These are phyloP conservation scores for Leccinum obscurum DNA, from an alignment of 768 basidiomycete species.

Conservation along the genomic window DNA sequence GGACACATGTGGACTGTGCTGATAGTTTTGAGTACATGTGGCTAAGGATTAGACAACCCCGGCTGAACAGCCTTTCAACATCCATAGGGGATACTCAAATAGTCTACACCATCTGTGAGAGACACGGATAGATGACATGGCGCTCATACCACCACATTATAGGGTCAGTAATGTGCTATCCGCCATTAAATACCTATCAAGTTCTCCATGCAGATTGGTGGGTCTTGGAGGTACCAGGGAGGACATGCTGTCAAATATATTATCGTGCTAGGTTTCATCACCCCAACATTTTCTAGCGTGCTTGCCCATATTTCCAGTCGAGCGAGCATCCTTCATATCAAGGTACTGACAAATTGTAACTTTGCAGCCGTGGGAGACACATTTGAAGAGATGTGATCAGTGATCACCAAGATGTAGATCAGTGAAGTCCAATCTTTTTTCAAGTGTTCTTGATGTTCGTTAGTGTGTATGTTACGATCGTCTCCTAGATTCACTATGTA, in stretches of 20 bases:
- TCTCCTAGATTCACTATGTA: too few species aligned
- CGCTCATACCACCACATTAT: too few species aligned
- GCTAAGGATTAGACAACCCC: background rate
- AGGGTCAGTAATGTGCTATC: too few species aligned
- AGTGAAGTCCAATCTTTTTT: constrained; percentile 33
- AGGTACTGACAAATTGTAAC: background rate
- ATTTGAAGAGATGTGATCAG: background rate
- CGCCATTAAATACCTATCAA: too few species aligned
- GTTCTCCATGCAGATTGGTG: too few species aligned
- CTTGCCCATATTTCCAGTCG: background rate
- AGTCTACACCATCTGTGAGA: too few species aligned
- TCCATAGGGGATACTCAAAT: background rate
- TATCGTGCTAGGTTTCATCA: background rate
- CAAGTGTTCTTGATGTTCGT: background rate
- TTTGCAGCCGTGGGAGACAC: background rate
- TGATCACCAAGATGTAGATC: constrained; percentile 22
- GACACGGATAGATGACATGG: too few species aligned
- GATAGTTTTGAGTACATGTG: background rate
- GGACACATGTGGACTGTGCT: background rate
- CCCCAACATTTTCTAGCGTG: background rate
- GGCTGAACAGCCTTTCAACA: background rate
- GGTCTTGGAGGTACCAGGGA: too few species aligned
- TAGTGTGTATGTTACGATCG: too few species aligned
- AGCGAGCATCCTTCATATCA: background rate
- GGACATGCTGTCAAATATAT: too few species aligned